These are phyloP conservation scores for Aspergillus tanneri DNA, from an alignment of 2,329 filamentous ascomycete species.

Conservation along the genomic window DNA sequence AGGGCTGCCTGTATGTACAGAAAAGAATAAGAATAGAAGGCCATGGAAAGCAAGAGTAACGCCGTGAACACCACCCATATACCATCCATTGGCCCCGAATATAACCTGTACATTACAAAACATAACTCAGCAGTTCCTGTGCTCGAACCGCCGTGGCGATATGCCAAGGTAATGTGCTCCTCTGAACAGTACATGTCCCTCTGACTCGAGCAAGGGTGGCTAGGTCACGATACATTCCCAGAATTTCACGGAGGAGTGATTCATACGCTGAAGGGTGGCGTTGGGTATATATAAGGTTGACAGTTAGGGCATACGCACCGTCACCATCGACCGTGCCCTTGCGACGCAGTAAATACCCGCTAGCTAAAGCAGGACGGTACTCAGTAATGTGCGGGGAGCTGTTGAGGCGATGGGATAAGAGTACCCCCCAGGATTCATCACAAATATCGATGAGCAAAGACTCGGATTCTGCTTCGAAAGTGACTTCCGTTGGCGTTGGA, in stretches of 20 bases:
- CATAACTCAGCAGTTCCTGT: constrained; percentile 43
- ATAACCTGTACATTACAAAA: constrained; percentile 31
- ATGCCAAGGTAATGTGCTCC: constrained; percentile 50
- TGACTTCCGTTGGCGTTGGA: constrained; percentile 33
- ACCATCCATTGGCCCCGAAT: constrained; percentile 7
- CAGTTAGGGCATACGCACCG: constrained; percentile 41
- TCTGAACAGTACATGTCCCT: constrained; percentile 42
- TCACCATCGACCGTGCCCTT: constrained; percentile 43
- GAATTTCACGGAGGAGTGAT: constrained; percentile 40
- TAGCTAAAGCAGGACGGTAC: constrained; percentile 45
- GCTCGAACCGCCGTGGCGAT: constrained; percentile 46
- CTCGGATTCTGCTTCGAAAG: constrained; percentile 52
- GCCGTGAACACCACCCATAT: constrained; percentile 3
- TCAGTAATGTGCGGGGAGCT: constrained; percentile 43
- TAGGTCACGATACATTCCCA: constrained; percentile 48
- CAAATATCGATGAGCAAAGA: constrained; percentile 57
- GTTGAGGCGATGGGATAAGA: constrained; percentile 52
- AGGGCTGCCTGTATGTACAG: constrained; percentile 16
- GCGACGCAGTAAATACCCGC: constrained; percentile 49
- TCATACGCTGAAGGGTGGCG: constrained; percentile 33
- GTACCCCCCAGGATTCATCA: constrained; percentile 61
- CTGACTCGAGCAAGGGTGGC: constrained; percentile 43
- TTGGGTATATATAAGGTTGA: constrained; percentile 44
- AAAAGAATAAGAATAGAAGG: constrained; percentile 3
- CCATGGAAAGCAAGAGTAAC: neutral